Conservation (phyloP, 1,139 yeast species). For the Saccharomycopsis crataegensis region DNA sequence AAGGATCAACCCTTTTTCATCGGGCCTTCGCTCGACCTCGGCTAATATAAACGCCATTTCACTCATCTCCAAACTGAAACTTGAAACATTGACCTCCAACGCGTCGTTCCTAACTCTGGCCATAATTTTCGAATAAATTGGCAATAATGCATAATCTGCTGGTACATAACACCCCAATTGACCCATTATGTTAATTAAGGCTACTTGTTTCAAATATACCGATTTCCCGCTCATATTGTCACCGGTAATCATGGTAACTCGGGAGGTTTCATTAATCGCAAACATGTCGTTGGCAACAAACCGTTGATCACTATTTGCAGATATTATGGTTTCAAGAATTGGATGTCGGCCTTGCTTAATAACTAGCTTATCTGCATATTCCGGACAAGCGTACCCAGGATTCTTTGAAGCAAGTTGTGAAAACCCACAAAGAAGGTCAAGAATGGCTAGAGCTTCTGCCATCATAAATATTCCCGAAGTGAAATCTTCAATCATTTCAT, state of each 20-base stretch:
- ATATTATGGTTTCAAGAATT: conserved; percentile 27
- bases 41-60: conserved; percentile 37
- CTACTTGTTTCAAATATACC: conserved; percentile 36
- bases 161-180: conserved; percentile 42
- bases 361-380: neutral
- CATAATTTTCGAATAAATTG: conserved; percentile 29
- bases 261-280: conserved; percentile 30
- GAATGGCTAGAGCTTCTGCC: conserved; percentile 37
- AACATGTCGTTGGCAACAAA: conserved; percentile 36
- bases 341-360: conserved; percentile 31
- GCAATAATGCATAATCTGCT: conserved; percentile 34
- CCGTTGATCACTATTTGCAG: conserved; percentile 5
- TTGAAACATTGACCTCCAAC: conserved; percentile 31
- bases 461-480: conserved; percentile 35
- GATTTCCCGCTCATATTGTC: conserved; percentile 46
- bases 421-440: conserved; percentile 37
- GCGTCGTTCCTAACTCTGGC: conserved; percentile 25
- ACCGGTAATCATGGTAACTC: conserved; percentile 39
- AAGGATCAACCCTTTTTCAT: conserved; percentile 30
- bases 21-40: conserved; percentile 22
- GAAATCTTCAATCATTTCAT: conserved; percentile 26
- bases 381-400: neutral
- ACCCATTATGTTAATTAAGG: conserved; percentile 35
- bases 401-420: conserved; percentile 26
- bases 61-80: conserved; percentile 39